These are phyloP conservation scores for Bothriochloa decipiens DNA, from an alignment of 176 grass and related monocot genomes.

Conservation along the genomic window DNA sequence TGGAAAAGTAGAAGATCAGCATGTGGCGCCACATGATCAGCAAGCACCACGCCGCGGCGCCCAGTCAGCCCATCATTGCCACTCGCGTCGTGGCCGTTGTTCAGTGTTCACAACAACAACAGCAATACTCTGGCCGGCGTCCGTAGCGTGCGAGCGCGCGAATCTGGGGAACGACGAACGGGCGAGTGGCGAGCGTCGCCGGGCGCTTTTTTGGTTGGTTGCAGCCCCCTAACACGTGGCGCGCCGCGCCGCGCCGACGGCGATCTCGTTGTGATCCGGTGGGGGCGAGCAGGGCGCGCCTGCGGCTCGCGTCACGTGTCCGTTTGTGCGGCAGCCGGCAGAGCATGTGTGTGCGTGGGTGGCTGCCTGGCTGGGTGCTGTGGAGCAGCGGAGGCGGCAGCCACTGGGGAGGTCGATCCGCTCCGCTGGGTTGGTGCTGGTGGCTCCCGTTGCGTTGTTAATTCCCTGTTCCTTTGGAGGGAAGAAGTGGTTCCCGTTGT, in stretches of 20 bases:
- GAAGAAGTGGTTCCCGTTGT: not conserved
- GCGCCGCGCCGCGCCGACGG: not conserved
- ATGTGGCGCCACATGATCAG: slow-evolving; percentile 38
- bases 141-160: not conserved
- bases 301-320: slow-evolving; percentile 36
- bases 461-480: not conserved
- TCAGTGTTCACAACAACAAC: slow-evolving; percentile 5
- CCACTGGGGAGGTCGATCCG: not conserved
- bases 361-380: not conserved
- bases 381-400: not conserved
- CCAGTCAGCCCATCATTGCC: not conserved
- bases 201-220: not conserved
- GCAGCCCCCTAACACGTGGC: slow-evolving; percentile 37
- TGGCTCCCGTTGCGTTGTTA: not conserved
- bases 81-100: not conserved
- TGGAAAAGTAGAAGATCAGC: not conserved
- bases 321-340: slow-evolving; percentile 37
- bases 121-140: not conserved
- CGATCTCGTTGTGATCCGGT: slow-evolving; percentile 31
- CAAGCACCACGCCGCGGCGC: not conserved
- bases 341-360: slow-evolving; percentile 46
- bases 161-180: not conserved
- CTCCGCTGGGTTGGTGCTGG: not conserved
- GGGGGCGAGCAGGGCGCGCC: not conserved
- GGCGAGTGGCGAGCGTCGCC: not conserved